These are phyloP conservation scores for Aspergillus ruber DNA, from an alignment of 2,329 filamentous ascomycete species.

Conservation along the genomic window DNA sequence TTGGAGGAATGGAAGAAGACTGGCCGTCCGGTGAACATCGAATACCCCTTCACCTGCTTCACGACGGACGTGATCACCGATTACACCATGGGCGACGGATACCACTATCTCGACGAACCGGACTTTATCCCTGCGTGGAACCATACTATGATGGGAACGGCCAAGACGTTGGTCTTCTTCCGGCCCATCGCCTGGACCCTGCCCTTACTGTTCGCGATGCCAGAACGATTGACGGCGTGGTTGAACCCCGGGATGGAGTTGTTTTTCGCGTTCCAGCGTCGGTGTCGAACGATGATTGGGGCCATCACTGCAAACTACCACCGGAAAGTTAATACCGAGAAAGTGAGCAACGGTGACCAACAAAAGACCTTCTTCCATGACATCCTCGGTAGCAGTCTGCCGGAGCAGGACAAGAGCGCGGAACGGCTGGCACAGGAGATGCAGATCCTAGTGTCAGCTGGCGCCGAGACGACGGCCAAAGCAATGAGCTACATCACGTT, in stretches of 20 bases:
- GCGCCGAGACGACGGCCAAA: conserved; percentile 28
- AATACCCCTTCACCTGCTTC: conserved; percentile 33
- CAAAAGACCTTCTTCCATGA: conserved; percentile 26
- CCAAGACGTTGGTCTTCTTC: conserved; percentile 14
- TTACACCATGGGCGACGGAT: conserved; percentile 30
- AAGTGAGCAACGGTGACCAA: background rate
- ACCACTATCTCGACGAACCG: conserved; percentile 25
- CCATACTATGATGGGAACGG: conserved; percentile 19
- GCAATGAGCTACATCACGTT: conserved; percentile 15
- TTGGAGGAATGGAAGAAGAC: conserved; percentile 14
- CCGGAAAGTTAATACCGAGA: background rate
- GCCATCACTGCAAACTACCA: conserved; percentile 7
- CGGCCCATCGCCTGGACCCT: conserved; percentile 18
- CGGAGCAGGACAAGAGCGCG: conserved; percentile 29
- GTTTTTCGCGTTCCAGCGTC: conserved; percentile 14
- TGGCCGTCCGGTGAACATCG: conserved; percentile 13
- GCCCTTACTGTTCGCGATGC: conserved; percentile 14
- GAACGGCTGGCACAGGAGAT: conserved; percentile 26
- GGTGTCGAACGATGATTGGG: conserved; percentile 9
- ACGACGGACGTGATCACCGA: conserved; percentile 44
- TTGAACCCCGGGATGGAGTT: conserved; percentile 17
- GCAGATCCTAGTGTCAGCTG: conserved; percentile 23
- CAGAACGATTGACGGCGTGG: conserved; percentile 10
- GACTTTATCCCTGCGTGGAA: conserved; percentile 27
- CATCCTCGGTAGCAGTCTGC: conserved; percentile 19